Base-by-base conservation (phyloP, 2,329 filamentous ascomycete species). In the Fusarium multiceps region DNA sequence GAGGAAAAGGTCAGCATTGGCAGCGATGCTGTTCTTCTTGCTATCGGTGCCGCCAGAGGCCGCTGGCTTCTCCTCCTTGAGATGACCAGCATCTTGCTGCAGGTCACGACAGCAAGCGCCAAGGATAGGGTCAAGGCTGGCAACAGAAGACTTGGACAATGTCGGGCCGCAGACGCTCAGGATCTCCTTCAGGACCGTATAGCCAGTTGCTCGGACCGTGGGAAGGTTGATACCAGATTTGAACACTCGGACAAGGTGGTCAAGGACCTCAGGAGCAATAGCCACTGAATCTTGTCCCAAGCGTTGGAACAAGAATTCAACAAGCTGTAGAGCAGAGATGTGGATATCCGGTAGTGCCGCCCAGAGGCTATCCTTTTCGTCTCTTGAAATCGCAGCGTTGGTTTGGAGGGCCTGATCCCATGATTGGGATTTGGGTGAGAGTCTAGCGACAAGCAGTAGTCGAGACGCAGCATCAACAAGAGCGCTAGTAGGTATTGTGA, bases 361-460 rank as follows among this genome's bases (percentile, higher is more conserved):
- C 88, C 92, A 94, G 6, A 98, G 84, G 46, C 90, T 88, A 55
- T 97, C 93, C 65, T 91, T 90, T 79, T 98, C 95, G 51, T 97
- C 92, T 65, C 91, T 88, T 32, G 89, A 86, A 67, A 96, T 88
- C 67, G 93, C 90, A 10, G 89, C 84, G 72, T 94, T 94, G 63
- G 90, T 84, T 64, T 90, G 87, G n/a, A 88, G 80, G 3, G 82
- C 83, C 69, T 83, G 83, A 64, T 86, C 82, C 71, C 81, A 82
- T 21, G 78, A 79, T 63, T 84, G 84, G 64, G 78, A 81, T 76
- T 75, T 84, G 71, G 73, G 84, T 59, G 71, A 87, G 78, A 78
- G 88, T 69, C 77, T 86, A 78, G 84, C 82, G 46, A 97, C 85
- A 20, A 91, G 88, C 37, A 92, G 87, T 28, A 97, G 80, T 46